Conservation (phyloP, 352 stramenopile species). For the Phytopythium litorale region DNA sequence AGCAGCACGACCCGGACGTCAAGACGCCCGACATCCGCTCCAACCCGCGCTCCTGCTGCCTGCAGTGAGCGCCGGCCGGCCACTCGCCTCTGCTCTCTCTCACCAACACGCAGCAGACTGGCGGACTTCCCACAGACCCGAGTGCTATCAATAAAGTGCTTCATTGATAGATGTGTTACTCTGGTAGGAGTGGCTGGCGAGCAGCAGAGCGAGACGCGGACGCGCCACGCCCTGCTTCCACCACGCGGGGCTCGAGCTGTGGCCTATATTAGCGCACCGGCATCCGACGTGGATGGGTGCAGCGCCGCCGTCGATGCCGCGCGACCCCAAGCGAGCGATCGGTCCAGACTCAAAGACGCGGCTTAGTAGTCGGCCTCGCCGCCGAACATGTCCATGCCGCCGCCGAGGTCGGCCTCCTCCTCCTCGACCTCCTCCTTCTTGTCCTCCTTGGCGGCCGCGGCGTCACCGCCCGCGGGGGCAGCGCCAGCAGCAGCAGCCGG, state of each 20-base stretch:
- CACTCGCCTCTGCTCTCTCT: neutral
- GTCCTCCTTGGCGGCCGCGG: constrained; percentile 53
- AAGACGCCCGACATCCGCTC: constrained; percentile 69
- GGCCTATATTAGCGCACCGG: neutral
- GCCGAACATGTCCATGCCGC: constrained; percentile 89
- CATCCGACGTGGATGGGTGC: neutral
- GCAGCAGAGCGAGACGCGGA: neutral
- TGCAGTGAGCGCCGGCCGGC: constrained; percentile 30
- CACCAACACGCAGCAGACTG: neutral
- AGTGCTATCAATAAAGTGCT: constrained; percentile 59
- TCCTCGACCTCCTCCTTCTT: constrained; percentile 81
- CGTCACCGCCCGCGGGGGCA: constrained; percentile 43
- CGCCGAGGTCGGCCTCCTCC: constrained; percentile 83
- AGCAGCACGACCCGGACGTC: constrained; percentile 87
- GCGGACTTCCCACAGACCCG: neutral
- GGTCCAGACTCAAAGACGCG: constrained; percentile 1
- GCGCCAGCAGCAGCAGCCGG: constrained; percentile 43
- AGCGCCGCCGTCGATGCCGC: neutral
- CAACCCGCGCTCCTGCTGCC: constrained; percentile 41
- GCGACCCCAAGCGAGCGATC: neutral
- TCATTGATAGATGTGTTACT: constrained; percentile 72
- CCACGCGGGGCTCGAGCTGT: neutral
- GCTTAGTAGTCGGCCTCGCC: constrained; percentile 86
- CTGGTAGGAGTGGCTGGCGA: constrained; percentile 18
- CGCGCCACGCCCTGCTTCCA: neutral